Percentiles rank a stretch among this genome's conserved stretches.
Conservation (phyloP, 1,284 basidiomycete genomes). For the Moesziomyces sp. region DNA sequence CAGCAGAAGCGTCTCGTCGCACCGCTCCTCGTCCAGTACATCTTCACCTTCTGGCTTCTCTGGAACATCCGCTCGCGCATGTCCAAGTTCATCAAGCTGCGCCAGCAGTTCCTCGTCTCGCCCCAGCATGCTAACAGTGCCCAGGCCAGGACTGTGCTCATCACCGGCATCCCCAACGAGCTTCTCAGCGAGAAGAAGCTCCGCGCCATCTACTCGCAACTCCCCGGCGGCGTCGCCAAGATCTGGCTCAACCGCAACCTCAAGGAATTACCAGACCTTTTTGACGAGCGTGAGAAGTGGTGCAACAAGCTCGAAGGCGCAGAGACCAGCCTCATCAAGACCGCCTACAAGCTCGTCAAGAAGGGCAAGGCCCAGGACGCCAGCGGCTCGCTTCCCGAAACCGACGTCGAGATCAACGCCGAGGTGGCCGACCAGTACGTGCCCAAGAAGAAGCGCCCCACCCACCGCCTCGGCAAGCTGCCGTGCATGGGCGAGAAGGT, state of each 20-base stretch:
- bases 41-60: slow-evolving; percentile 76
- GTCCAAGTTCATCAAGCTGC: slow-evolving; percentile 80
- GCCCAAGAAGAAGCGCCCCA: slow-evolving; percentile 73
- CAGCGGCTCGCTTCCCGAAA: slow-evolving; percentile 30
- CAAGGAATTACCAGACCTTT: slow-evolving; percentile 83
- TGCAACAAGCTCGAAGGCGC: slow-evolving; percentile 84
- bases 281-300: slow-evolving; percentile 80
- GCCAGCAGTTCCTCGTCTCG: slow-evolving; percentile 85
- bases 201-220: slow-evolving; percentile 75
- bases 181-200: slow-evolving; percentile 78
- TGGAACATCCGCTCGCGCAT: slow-evolving; percentile 85
- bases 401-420: slow-evolving; percentile 52
- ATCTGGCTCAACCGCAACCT: slow-evolving; percentile 90
- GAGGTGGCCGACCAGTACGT: slow-evolving; percentile 62
- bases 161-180: slow-evolving; percentile 86
- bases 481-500: slow-evolving; percentile 78
- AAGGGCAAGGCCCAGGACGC: slow-evolving; percentile 64
- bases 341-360: slow-evolving; percentile 75
- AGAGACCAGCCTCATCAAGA: slow-evolving; percentile 79
- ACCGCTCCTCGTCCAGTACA: slow-evolving; percentile 58
- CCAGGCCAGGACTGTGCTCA: slow-evolving; percentile 86
- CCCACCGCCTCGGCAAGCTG: slow-evolving; percentile 77
- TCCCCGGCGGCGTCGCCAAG: slow-evolving; percentile 85
- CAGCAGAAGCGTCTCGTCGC: slow-evolving; percentile 61
- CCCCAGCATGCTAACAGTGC: slow-evolving; percentile 77